Base-by-base conservation (phyloP, 2,329 filamentous ascomycete species). In the Sphaerostilbella broomeana region DNA sequence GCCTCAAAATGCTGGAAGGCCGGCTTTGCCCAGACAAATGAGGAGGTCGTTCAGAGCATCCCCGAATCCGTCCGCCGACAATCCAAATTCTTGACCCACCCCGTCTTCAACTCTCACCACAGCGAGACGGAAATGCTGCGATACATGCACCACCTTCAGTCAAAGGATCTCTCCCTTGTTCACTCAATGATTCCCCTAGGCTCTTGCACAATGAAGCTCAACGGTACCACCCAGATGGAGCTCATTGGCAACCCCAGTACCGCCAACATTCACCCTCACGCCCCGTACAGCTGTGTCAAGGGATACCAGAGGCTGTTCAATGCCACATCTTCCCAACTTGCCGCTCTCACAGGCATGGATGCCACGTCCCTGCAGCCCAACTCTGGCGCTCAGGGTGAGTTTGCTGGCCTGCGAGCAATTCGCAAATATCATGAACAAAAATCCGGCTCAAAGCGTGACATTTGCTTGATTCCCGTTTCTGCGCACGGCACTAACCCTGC, bases 201-300 rank as follows among this genome's bases (percentile, higher is more conserved):
- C 15, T 95, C 90, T 1, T 97, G 90, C 70, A 97, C 90, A 11
- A 97, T 97, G 90, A 97, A 97, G 72, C 79, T 95, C 38, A 95
- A 95, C 60, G 86, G 84, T 28, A 92, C 89, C 3, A 86, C 86
- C 1, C 87, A 95, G 67, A 95, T 97, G 90, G 75, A 85, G 12
- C 84, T 89, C 6, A 74, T 95, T 40, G 85, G 85, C 1, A 82
- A 80, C 64, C 78, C 81, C 1, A 77, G 81, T 35, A 86, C 89
- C 55, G 75, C 84, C 28, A 78, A 82, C 45, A 72, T 94, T 22
- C 90, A 97, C 64, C 90, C 90, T 0, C 87, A 88, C 54, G 76
- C 81, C 25, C 83, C 84, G 0, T 54, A 67, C 0, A 66, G 76
- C 31, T 72, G 81, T 47, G 74, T 79, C 20, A 64, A 71, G 47